Conservation (phyloP, 2,329 filamentous ascomycete species). For the Reticulascus tulasneorum region DNA sequence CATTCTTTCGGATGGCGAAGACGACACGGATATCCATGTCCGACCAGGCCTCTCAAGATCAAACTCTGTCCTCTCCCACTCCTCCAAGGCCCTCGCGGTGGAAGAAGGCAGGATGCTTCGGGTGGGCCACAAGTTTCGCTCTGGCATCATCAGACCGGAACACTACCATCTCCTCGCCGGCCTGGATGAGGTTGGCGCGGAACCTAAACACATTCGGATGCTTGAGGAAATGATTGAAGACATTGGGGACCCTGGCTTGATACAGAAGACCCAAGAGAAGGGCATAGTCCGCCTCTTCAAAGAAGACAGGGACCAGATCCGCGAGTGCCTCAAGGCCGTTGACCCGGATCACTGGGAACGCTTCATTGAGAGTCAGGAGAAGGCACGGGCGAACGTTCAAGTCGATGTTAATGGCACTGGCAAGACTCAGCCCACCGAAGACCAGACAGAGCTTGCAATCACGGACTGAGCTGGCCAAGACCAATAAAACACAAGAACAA, state of each 20-base stretch:
- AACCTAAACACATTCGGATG: conserved; percentile 47
- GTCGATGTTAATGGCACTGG: too few relatives aligned
- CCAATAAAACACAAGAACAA: too few relatives aligned
- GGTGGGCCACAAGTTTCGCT: conserved; percentile 53
- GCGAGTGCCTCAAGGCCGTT: conserved; percentile 47
- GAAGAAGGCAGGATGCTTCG: conserved; percentile 56
- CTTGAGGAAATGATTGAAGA: conserved; percentile 62
- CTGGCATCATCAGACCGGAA: conserved; percentile 47
- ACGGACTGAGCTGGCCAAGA: too few relatives aligned
- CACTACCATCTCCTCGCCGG: conserved; percentile 46
- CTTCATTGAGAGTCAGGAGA: conserved; percentile 59
- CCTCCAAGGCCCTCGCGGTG: conserved; percentile 49
- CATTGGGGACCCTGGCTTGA: conserved; percentile 56
- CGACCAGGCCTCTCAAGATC: conserved; percentile 42
- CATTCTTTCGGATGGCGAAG: conserved; percentile 43
- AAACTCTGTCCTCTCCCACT: conserved; percentile 47
- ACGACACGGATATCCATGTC: conserved; percentile 41
- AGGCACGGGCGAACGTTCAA: conserved; percentile 55
- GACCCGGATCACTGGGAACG: conserved; percentile 64
- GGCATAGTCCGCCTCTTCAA: conserved; percentile 61
- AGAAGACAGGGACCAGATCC: conserved; percentile 49
- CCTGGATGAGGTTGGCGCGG: conserved; percentile 45
- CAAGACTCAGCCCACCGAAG: too few relatives aligned
- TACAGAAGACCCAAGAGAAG: conserved; percentile 47
- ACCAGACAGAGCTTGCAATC: too few relatives aligned